Percentiles rank a stretch among this genome's conserved stretches.
Conservation (phyloP, 179 eudicot genomes). For the Carnegiea gigantea region DNA sequence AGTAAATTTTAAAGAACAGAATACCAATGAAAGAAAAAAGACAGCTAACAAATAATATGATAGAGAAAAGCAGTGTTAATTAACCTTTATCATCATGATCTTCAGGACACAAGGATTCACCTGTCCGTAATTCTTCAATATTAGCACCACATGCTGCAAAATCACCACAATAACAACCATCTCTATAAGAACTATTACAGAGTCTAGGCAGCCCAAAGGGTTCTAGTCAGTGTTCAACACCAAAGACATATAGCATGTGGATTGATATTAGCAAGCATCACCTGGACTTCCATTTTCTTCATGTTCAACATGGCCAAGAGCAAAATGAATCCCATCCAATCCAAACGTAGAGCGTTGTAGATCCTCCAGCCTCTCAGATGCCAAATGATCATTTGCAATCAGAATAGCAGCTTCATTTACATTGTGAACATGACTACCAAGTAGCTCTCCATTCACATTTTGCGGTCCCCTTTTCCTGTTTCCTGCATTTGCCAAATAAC, state of each 20-base stretch:
- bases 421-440: not conserved
- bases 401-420: not conserved
- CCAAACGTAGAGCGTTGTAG: not conserved
- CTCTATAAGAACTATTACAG: not conserved
- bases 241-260: not conserved
- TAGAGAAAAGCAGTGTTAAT: not conserved
- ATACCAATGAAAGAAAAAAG: not conserved
- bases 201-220: not conserved
- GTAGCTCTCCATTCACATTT: slow-evolving; percentile 3
- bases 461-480: not conserved
- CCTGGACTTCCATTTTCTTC: slow-evolving; percentile 15
- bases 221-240: not conserved
- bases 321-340: not conserved
- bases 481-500: slow-evolving; percentile 8
- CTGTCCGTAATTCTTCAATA: not conserved
- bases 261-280: not conserved
- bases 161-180: not conserved
- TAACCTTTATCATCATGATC: slow-evolving; percentile 12
- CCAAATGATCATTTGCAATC: not conserved
- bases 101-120: not conserved
- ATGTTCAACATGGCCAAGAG: not conserved
- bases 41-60: not conserved
- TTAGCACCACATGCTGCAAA: slow-evolving; percentile 16
- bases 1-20: not conserved
- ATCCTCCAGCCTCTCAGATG: not conserved